phyloP scores from a whole-genome alignment of 352 stramenopile species.

The Globisporangium sylvaticum region DNA sequence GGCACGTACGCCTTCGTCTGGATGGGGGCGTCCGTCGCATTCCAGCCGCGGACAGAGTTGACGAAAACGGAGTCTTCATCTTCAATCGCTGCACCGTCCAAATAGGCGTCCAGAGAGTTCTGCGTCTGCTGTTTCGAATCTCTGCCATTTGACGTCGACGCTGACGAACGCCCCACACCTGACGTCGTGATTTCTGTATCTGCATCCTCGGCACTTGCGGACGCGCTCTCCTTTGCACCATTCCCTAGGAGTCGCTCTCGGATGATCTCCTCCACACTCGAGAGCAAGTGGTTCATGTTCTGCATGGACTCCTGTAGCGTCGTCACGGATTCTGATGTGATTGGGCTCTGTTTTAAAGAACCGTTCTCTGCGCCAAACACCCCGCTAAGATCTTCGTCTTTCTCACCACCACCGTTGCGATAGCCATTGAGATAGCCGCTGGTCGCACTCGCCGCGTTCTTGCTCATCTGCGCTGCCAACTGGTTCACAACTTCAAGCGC shows the following conservation, averaged over 20 bases:
- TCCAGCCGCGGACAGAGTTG: constrained; percentile 36
- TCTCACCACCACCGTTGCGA: neutral
- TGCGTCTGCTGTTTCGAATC: neutral
- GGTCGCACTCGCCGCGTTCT: neutral
- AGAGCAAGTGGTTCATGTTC: constrained; percentile 9
- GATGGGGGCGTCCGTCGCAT: neutral
- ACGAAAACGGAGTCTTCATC: constrained; percentile 25
- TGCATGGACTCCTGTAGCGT: constrained; percentile 6
- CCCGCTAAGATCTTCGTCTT: neutral
- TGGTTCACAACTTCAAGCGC: neutral
- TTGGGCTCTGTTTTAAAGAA: neutral
- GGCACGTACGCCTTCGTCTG: neutral
- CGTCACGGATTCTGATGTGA: neutral
- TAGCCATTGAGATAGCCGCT: neutral
- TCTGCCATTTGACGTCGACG: neutral
- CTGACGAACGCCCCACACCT: neutral
- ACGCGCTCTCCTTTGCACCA: neutral
- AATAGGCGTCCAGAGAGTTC: constrained; percentile 31
- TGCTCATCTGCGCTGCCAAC: neutral
- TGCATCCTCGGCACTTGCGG: neutral
- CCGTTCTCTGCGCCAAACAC: neutral
- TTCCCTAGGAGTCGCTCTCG: constrained; percentile 8
- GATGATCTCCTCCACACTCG: constrained; percentile 16
- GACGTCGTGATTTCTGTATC: neutral
- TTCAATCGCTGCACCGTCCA: constrained; percentile 17